Evolutionary conservation across 2,329 filamentous ascomycete genomes (phyloP).

Genomic region (Penicillium sp.): DNA sequence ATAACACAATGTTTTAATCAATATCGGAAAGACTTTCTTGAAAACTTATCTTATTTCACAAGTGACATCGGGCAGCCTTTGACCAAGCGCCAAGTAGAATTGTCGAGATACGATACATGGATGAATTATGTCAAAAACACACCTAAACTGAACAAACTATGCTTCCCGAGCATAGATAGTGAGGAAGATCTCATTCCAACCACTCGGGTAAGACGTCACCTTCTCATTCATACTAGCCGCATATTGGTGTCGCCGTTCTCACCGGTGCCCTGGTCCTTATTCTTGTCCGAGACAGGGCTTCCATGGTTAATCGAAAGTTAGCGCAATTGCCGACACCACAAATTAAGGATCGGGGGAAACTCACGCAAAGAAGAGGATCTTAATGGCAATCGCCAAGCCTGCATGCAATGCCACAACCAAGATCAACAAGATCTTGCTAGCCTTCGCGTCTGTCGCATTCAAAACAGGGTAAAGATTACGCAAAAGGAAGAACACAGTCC

Average conservation of each 20-base stretch:
- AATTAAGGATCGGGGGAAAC: conserved; percentile 21
- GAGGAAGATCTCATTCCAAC: background rate
- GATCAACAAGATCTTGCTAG: conserved; percentile 78
- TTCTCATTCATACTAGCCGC: conserved; percentile 19
- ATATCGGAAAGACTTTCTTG: too few relatives aligned
- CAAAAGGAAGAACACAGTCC: conserved; percentile 77
- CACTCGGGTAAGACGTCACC: conserved; percentile 23
- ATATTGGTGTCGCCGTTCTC: conserved; percentile 22
- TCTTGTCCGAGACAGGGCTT: conserved; percentile 52
- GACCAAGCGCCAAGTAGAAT: too few relatives aligned
- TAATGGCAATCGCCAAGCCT: conserved; percentile 87
- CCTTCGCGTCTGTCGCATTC: conserved; percentile 85
- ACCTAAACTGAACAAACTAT: conserved; percentile 8
- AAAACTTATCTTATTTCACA: too few relatives aligned
- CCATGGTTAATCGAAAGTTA: conserved; percentile 57
- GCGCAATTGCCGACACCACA: conserved; percentile 45
- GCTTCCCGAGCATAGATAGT: conserved; percentile 21
- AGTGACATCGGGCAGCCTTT: too few relatives aligned
- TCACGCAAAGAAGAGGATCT: conserved; percentile 88
- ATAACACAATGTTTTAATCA: too few relatives aligned
- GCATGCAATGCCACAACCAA: conserved; percentile 80
- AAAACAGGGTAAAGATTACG: conserved; percentile 87
- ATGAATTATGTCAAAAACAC: conserved; percentile 6
- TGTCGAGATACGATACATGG: conserved; percentile 17
- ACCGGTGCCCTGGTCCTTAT: conserved; percentile 32